Evolutionary conservation across 73 alveolate genomes (phyloP).

Genomic region (Tetrahymena elliotti): DNA sequence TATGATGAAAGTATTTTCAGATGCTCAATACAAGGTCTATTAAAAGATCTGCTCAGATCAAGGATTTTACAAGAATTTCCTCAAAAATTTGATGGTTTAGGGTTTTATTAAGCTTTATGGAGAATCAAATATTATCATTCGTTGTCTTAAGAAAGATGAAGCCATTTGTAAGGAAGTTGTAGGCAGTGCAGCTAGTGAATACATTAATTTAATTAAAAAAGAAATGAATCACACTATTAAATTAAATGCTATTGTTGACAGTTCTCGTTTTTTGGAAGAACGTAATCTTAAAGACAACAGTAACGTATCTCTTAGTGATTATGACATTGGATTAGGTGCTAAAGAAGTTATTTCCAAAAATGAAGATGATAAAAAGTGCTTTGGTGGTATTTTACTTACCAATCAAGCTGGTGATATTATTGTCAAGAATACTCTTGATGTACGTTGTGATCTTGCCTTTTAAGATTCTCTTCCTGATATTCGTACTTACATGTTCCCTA

Average conservation of each 20-base stretch:
- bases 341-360: slow-evolving; percentile 28
- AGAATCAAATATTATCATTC: slow-evolving; percentile 9
- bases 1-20: slow-evolving; percentile 30
- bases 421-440: slow-evolving; percentile 41
- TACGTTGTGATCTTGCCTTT: slow-evolving; percentile 20
- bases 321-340: neutral
- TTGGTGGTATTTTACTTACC: slow-evolving; percentile 42
- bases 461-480: slow-evolving; percentile 33
- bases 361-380: slow-evolving; percentile 41
- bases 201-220: slow-evolving; percentile 4
- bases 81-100: slow-evolving; percentile 28
- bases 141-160: slow-evolving; percentile 23
- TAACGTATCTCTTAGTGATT: neutral
- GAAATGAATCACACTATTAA: slow-evolving; percentile 24
- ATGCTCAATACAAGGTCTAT: slow-evolving; percentile 19
- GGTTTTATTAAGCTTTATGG: slow-evolving; percentile 38
- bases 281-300: slow-evolving; percentile 14
- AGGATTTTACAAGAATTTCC: slow-evolving; percentile 20
- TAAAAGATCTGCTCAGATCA: slow-evolving; percentile 30
- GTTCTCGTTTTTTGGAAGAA: slow-evolving; percentile 30
- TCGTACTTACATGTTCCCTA: slow-evolving; percentile 24
- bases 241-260: slow-evolving; percentile 12
- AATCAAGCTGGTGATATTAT: slow-evolving; percentile 30
- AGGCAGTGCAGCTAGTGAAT: slow-evolving; percentile 23
- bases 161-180: neutral